Percentiles rank a stretch among this genome's conserved stretches.
These are phyloP conservation scores for Pleurotus pulmonarius DNA, from an alignment of 768 basidiomycete genomes.

Conservation along the genomic window DNA sequence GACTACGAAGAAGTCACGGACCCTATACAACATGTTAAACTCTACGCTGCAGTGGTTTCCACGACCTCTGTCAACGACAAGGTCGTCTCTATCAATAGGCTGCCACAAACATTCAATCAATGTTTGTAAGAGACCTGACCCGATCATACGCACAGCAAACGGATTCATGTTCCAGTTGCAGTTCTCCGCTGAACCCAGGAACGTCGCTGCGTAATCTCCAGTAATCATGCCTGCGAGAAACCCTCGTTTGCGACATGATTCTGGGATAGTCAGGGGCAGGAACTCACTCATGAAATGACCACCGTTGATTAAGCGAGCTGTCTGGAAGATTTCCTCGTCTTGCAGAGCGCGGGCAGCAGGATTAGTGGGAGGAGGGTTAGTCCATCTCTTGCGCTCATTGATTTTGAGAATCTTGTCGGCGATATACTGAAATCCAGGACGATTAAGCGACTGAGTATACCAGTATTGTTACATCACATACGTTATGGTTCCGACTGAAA, in stretches of 20 bases:
- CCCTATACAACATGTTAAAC: constrained; percentile 51
- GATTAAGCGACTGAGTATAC: no score
- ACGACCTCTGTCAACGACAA: constrained; percentile 40
- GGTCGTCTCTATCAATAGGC: constrained; percentile 31
- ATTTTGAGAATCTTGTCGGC: constrained; percentile 48
- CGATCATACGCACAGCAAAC: constrained; percentile 31
- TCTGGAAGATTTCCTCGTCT: constrained; percentile 58
- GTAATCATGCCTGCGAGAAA: constrained; percentile 30
- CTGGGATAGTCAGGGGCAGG: background rate
- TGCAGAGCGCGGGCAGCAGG: constrained; percentile 21
- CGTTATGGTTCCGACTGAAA: constrained; percentile 59
- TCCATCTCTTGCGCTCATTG: constrained; percentile 51
- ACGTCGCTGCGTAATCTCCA: constrained; percentile 56
- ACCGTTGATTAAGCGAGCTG: constrained; percentile 48
- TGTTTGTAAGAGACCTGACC: background rate
- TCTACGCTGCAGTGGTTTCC: constrained; percentile 70
- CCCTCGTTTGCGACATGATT: background rate
- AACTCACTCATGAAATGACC: constrained; percentile 46
- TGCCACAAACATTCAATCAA: constrained; percentile 7
- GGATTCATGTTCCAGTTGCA: constrained; percentile 49
- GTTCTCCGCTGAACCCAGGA: constrained; percentile 53
- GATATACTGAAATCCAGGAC: constrained; percentile 37
- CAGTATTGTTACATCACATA: background rate
- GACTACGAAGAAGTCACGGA: constrained; percentile 13
- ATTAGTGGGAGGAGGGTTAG: constrained; percentile 34